phyloP scores from a whole-genome alignment of 2,329 filamentous ascomycete genomes.

The Decorospora gaudefroyi region DNA sequence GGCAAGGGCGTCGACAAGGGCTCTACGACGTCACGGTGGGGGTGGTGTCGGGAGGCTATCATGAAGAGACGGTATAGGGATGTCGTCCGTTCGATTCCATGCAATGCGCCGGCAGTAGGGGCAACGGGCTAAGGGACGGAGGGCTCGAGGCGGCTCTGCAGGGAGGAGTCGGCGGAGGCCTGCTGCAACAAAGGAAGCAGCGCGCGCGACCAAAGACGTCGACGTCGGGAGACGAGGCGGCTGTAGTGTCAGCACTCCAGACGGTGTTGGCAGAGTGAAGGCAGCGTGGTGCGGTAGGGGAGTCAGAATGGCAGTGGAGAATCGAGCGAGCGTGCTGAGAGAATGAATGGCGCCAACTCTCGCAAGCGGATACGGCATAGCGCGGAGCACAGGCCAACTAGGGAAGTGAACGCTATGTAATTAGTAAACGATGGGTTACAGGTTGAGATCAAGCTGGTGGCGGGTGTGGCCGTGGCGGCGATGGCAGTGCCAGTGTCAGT shows the following conservation, averaged over 20 bases:
- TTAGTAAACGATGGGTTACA: constrained; percentile 22
- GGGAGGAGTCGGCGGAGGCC: constrained; percentile 27
- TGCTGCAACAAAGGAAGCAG: constrained; percentile 35
- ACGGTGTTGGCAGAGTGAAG: constrained; percentile 18
- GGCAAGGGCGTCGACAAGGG: constrained; percentile 27
- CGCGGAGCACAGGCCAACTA: constrained; percentile 9
- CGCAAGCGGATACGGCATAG: constrained; percentile 19
- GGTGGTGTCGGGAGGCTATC: constrained; percentile 20
- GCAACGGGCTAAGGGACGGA: constrained; percentile 26
- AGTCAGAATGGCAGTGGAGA: constrained; percentile 32
- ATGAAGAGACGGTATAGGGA: constrained; percentile 24
- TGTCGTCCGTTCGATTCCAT: constrained; percentile 18
- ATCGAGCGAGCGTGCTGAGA: constrained; percentile 24
- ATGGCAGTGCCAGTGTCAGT: neutral
- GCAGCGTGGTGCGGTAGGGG: constrained; percentile 26
- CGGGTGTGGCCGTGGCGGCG: constrained; percentile 3
- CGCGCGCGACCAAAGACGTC: constrained; percentile 25
- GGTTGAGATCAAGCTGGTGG: constrained; percentile 8
- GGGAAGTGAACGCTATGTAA: constrained; percentile 21
- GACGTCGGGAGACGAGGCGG: constrained; percentile 21
- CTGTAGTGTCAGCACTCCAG: constrained; percentile 21
- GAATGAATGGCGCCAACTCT: constrained; percentile 21
- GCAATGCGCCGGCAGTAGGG: constrained; percentile 34
- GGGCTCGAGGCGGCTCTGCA: constrained; percentile 30
- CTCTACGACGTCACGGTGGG: constrained; percentile 26